A percentile compares a stretch with the other conserved stretches of the same genome.
phyloP scores from a whole-genome alignment of 495 filamentous ascomycete genomes.

The Cercophora sp. region DNA sequence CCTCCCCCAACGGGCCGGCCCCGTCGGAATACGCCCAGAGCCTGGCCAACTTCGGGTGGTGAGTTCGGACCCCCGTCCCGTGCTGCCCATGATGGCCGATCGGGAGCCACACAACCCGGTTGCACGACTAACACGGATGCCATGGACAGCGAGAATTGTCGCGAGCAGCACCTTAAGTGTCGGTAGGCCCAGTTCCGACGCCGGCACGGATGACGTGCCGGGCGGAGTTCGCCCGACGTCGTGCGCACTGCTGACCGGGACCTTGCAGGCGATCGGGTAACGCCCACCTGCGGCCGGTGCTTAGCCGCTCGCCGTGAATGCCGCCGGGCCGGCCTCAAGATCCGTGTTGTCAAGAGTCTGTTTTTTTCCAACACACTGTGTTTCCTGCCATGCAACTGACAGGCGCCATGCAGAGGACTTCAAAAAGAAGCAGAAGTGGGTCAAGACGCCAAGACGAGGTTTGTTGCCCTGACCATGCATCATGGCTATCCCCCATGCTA shows the following conservation, averaged over 20 bases:
- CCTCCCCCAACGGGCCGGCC: neutral
- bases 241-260: neutral
- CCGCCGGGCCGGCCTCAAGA: conserved; percentile 25
- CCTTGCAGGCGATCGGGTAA: conserved; percentile 39
- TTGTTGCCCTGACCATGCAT: conserved; percentile 6
- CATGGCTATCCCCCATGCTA: too few relatives aligned
- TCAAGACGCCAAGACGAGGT: conserved; percentile 28
- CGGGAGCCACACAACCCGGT: neutral
- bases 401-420: conserved; percentile 18
- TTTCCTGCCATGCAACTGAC: neutral
- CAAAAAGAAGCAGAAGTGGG: conserved; percentile 28
- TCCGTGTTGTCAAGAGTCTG: conserved; percentile 23
- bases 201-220: too few relatives aligned
- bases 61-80: conserved; percentile 5
- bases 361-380: neutral
- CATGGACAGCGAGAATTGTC: conserved; percentile 37
- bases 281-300: conserved; percentile 41
- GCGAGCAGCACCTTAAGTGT: conserved; percentile 47
- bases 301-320: conserved; percentile 19
- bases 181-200: neutral
- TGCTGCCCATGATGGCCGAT: neutral
- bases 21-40: conserved; percentile 6
- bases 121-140: neutral
- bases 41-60: conserved; percentile 29
- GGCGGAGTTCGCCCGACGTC: too few relatives aligned